Evolutionary conservation across 495 filamentous ascomycete species (phyloP), one percentile per base, ranked within the genome.

Genomic region (Chaetomidium leptoderma): DNA sequence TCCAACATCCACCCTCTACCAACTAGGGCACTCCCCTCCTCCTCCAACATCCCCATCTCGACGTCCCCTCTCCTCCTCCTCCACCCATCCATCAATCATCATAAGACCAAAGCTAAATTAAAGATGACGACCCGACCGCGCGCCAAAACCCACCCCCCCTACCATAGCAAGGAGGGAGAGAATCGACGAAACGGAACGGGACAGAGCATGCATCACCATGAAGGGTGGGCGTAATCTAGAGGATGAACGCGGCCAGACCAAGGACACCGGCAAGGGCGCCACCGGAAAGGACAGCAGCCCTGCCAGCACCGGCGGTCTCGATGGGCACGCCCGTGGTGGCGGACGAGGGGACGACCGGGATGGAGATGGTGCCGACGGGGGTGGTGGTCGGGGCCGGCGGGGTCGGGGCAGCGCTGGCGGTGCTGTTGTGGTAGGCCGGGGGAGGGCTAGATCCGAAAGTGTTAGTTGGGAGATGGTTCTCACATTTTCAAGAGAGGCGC

Each of bases 231-330:
- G n/a, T n/a, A n/a, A n/a, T n/a, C n/a, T 92, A 92, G 79, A 91
- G 83, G 68, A 88, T 66, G 74, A 83, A 81, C 68, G 86, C 89
- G 66, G 81, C 86, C 63, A 85, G 69, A 74, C 85, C 90, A 75
- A 91, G 81, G 66, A 91, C 75, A 75, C 81, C 86, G 64, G 84
- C 88, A 60, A 91, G 83, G 72, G 78, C 84, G 64, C 81, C 86
- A 65, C 85, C 86, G 55, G 84, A 84, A 64, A 86, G 72, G 68
- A 81, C 85, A 61, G 84, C 80, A 71, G 77, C 83, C 68, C 80
- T 81, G 74, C 81, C 86, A 60, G 83, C 82, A 65, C 82, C 81
- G 64, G 83, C 79, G 61, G 81, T 76, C 70, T 79, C 75, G 66
- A 81, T 42, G 16, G 56, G 47, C 10, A 13, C 80, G 63, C 83